These are phyloP conservation scores for Fusarium sp. DNA, from an alignment of 2,329 filamentous ascomycete genomes.

Conservation along the genomic window DNA sequence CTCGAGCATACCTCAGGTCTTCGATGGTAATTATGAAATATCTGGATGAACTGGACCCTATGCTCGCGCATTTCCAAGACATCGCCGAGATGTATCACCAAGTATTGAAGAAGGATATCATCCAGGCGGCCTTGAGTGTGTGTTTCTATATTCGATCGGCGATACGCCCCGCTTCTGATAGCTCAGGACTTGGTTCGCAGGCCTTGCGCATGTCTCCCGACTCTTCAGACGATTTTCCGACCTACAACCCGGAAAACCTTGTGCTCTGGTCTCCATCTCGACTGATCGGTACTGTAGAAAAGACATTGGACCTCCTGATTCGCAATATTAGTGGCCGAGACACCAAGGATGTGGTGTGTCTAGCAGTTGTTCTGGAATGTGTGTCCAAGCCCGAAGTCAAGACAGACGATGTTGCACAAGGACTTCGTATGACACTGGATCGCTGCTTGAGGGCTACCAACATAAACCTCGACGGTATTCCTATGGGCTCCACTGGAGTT, in stretches of 20 bases:
- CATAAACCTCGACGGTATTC: constrained; percentile 56
- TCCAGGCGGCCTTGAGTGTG: constrained; percentile 67
- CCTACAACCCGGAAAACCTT: constrained; percentile 53
- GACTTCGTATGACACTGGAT: constrained; percentile 60
- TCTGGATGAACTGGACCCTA: constrained; percentile 66
- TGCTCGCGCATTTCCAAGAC: constrained; percentile 60
- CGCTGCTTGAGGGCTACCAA: constrained; percentile 61
- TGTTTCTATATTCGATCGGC: constrained; percentile 66
- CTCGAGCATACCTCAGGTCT: constrained; percentile 65
- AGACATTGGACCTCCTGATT: constrained; percentile 61
- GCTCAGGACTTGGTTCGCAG: constrained; percentile 49
- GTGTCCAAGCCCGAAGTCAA: constrained; percentile 59
- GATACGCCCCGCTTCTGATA: constrained; percentile 50
- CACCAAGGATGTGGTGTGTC: constrained; percentile 63
- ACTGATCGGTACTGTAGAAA: constrained; percentile 61
- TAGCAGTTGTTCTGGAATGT: constrained; percentile 63
- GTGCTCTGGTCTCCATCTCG: constrained; percentile 59
- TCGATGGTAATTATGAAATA: constrained; percentile 69
- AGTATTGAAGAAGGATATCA: constrained; percentile 66
- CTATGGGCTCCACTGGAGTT: constrained; percentile 22
- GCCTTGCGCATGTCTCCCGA: constrained; percentile 54
- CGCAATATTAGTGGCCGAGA: constrained; percentile 63
- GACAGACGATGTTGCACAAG: constrained; percentile 58
- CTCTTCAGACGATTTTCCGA: constrained; percentile 53
- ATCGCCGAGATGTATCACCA: constrained; percentile 67